A percentile compares a stretch with the other conserved stretches of the same genome.
These are phyloP conservation scores for Fusarium succisae DNA, from an alignment of 2,329 filamentous ascomycete species.

Conservation along the genomic window DNA sequence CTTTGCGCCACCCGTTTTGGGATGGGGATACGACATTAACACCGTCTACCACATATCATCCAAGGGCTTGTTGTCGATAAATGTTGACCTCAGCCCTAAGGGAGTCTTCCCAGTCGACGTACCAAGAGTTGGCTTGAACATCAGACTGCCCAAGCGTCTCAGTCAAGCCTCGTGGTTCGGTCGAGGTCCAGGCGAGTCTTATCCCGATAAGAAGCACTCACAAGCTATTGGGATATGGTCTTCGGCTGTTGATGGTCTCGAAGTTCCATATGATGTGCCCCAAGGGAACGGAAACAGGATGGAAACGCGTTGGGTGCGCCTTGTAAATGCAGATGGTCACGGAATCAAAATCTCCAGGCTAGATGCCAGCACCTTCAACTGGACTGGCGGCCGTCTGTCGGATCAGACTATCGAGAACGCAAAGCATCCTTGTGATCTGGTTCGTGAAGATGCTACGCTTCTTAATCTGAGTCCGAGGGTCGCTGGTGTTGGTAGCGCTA, in stretches of 20 bases:
- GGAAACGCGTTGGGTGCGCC: constrained; percentile 6
- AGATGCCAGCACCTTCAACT: background rate
- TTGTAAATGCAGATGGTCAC: background rate
- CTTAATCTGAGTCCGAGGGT: constrained; percentile 1
- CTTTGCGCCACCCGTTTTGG: constrained; percentile 3
- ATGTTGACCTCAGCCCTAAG: background rate
- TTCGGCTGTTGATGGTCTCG: background rate
- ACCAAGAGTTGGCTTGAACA: background rate
- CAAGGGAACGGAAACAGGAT: constrained; percentile 9
- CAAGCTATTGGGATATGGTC: constrained; percentile 1
- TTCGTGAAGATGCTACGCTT: background rate
- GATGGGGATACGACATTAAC: constrained; percentile 6
- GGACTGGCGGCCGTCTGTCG: background rate
- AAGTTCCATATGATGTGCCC: background rate
- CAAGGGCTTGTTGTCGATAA: background rate
- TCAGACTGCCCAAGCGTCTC: background rate
- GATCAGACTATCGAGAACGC: background rate
- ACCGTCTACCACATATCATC: background rate
- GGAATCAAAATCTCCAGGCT: background rate
- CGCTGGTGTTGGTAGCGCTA: constrained; percentile 13
- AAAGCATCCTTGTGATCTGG: constrained; percentile 2
- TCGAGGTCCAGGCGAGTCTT: constrained; percentile 3
- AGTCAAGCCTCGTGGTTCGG: background rate
- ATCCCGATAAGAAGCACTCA: background rate
- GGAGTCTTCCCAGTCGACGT: background rate